Percentiles rank a stretch among this genome's conserved stretches.
These are phyloP conservation scores for Trichosporon ovoides DNA, from an alignment of 1,284 basidiomycete species.

Conservation along the genomic window DNA sequence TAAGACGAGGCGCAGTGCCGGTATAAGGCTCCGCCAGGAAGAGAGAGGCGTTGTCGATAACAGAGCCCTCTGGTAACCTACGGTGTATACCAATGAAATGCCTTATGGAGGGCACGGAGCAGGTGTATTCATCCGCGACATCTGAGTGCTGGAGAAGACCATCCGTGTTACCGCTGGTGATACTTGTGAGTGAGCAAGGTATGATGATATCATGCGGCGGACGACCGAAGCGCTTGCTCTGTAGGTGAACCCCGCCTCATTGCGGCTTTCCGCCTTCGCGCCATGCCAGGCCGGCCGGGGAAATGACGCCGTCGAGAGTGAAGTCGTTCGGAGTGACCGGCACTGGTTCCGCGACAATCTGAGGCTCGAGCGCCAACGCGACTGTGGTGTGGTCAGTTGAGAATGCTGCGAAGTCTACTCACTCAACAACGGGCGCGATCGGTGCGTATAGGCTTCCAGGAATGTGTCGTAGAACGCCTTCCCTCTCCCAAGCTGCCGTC, in stretches of 20 bases:
- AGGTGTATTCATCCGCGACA: no score
- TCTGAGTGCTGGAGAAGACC: no score
- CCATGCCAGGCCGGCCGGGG: slow-evolving; percentile 33
- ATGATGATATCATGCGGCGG: no score
- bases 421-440: slow-evolving; percentile 38
- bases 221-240: no score
- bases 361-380: slow-evolving; percentile 41
- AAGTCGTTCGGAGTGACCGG: slow-evolving; percentile 39
- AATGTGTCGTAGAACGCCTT: slow-evolving; percentile 48
- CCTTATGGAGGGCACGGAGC: no score
- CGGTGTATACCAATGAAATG: no score
- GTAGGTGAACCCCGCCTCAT: neutral
- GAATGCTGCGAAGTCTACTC: neutral
- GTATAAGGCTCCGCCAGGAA: no score
- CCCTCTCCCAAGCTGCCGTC: slow-evolving; percentile 45
- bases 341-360: slow-evolving; percentile 33
- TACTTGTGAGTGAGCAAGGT: no score
- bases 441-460: slow-evolving; percentile 31
- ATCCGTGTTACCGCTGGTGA: no score
- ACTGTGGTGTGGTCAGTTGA: slow-evolving; percentile 27
- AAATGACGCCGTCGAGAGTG: slow-evolving; percentile 40
- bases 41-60: no score
- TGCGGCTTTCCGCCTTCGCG: slow-evolving; percentile 16
- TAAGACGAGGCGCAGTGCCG: no score
- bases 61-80: no score